Base-by-base conservation (phyloP, 2,329 filamentous ascomycete species). In the Penicillium sp. region DNA sequence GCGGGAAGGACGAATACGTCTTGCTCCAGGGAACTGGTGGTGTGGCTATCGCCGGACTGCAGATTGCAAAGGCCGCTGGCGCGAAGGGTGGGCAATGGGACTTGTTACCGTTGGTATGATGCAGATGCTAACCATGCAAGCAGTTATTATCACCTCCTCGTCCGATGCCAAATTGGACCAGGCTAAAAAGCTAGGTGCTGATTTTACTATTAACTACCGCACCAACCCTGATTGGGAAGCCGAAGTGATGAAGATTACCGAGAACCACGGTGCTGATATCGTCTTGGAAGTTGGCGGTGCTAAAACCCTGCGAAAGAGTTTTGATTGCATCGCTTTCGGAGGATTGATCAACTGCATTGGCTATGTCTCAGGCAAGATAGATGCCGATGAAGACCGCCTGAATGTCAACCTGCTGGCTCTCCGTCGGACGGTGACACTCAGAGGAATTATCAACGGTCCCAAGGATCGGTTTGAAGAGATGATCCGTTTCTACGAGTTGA, bases 371-470 rank as follows among this genome's bases (percentile, higher is more conserved):
- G 78, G 77, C 35, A 84, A 88, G 69, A 74, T 83, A 57, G 85
- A 87, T 62, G 77, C 76, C 0, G 70, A 74, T 5, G 80, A 77
- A 0, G 82, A 85, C 68, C 69, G 82, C 43, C 74, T 81, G 8
- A 86, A 87, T 60, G 80, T 85, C 14, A 88, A 88, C 62, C 72
- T 88, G 29, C 72, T 83, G 18, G 77, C 79, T 2, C 62, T 83
- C 43, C 72, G 74, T 58, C 72, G 79, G 22, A 83, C 78, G 40
- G 78, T 82, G 1, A 83, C 80, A 2, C 64, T 84, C 8, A 82
- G 82, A 67, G 81, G 86, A 0, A 81, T 88, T 7, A 64, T 88
- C 29, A 87, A 88, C 67, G 86, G 86, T 0, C 84, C 86, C 0
- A 79, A 78, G 60, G 82, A 84, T 59, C 73, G 79, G 39, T 81